Evolutionary conservation across 352 stramenopile genomes (phyloP).

Genomic region (Phytophthora cryptogea): DNA sequence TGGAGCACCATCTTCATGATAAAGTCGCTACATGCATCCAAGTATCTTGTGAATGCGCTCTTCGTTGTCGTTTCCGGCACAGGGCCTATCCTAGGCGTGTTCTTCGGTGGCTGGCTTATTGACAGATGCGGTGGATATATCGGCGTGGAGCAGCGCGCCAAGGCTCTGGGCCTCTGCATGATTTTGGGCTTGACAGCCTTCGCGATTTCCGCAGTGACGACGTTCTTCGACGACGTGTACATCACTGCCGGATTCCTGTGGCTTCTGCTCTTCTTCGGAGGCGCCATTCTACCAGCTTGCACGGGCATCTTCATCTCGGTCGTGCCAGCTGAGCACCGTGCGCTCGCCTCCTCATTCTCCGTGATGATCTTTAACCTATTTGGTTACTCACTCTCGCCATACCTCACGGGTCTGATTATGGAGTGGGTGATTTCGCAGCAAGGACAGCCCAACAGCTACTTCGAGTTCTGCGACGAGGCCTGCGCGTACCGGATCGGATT

Average conservation of each 20-base stretch:
- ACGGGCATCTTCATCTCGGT: constrained; percentile 88
- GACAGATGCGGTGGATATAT: constrained; percentile 82
- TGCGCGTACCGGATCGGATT: constrained; percentile 83
- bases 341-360: constrained; percentile 77
- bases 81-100: constrained; percentile 80
- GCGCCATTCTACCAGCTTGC: constrained; percentile 78
- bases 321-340: constrained; percentile 72
- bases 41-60: constrained; percentile 83
- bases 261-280: constrained; percentile 84
- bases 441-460: constrained; percentile 62
- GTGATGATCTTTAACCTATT: constrained; percentile 88
- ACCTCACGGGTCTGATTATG: constrained; percentile 81
- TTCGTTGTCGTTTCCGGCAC: constrained; percentile 84
- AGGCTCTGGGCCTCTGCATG: constrained; percentile 80
- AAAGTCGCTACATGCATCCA: constrained; percentile 81
- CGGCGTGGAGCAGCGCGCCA: constrained; percentile 72
- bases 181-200: constrained; percentile 73
- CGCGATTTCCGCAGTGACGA: constrained; percentile 64
- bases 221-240: constrained; percentile 82
- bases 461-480: constrained; percentile 76
- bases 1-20: constrained; percentile 91
- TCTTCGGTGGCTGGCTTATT: constrained; percentile 82
- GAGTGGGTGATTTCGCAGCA: constrained; percentile 76
- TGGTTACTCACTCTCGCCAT: constrained; percentile 78
- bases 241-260: constrained; percentile 76